phyloP scores from a whole-genome alignment of 257 asterid species.

The Salvia rosmarinus region DNA sequence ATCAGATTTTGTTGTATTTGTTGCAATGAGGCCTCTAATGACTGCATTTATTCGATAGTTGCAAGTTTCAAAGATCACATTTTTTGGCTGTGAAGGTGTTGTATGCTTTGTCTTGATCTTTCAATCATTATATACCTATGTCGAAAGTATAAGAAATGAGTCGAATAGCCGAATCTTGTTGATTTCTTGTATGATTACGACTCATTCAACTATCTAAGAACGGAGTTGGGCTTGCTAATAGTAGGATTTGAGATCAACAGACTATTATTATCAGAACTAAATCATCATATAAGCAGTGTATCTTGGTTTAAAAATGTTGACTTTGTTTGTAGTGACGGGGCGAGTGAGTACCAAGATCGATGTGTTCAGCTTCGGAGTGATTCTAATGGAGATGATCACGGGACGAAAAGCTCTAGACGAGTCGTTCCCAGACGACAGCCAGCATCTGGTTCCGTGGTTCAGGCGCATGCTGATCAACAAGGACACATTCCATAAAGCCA shows the following conservation, averaged over 20 bases:
- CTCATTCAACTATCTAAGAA: background rate
- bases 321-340: slow-evolving; percentile 55
- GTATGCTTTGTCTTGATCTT: background rate
- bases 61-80: background rate
- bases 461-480: slow-evolving; percentile 64
- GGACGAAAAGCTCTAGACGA: slow-evolving; percentile 75
- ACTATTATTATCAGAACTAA: background rate
- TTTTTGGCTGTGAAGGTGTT: background rate
- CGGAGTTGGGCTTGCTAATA: too few relatives aligned
- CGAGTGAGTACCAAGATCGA: slow-evolving; percentile 85
- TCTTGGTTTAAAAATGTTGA: background rate
- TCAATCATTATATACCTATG: background rate
- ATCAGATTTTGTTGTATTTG: background rate
- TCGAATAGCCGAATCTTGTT: background rate
- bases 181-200: background rate
- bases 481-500: slow-evolving; percentile 52
- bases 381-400: slow-evolving; percentile 80
- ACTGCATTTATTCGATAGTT: too few relatives aligned
- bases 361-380: slow-evolving; percentile 77
- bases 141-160: background rate
- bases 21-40: background rate
- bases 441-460: slow-evolving; percentile 84
- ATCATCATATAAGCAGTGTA: too few relatives aligned
- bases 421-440: slow-evolving; percentile 59
- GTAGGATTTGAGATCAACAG: background rate